phyloP scores from a whole-genome alignment of 164 flowering plant genomes.

The Euptelea pleiosperma region DNA sequence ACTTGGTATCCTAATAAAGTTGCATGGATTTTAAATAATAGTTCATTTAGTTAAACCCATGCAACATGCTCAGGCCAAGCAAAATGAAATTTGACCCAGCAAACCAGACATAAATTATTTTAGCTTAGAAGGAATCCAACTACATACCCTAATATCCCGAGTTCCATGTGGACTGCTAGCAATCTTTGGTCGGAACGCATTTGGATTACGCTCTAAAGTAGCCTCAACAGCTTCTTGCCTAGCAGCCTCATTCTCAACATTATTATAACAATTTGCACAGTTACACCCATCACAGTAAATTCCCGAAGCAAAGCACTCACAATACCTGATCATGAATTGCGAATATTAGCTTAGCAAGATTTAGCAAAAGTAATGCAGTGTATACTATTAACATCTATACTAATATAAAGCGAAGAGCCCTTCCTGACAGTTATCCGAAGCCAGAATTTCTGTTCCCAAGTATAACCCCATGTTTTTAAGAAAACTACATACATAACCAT shows the following conservation, averaged over 20 bases:
- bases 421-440: too few species aligned
- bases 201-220: conserved; percentile 86
- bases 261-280: conserved; percentile 75
- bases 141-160: conserved; percentile 59
- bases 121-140: neutral
- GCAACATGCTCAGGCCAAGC: too few species aligned
- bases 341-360: neutral
- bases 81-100: neutral
- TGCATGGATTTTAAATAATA: too few species aligned
- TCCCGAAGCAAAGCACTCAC: conserved; percentile 98
- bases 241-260: conserved; percentile 79
- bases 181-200: conserved; percentile 92
- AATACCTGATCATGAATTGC: conserved; percentile 57
- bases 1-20: too few species aligned
- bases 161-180: conserved; percentile 81
- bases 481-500: too few species aligned
- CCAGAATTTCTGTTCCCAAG: too few species aligned
- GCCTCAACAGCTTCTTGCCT: conserved; percentile 83
- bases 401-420: too few species aligned
- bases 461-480: too few species aligned
- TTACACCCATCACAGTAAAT: conserved; percentile 91
- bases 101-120: neutral
- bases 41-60: too few species aligned
- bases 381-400: neutral
- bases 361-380: neutral